Percentiles rank a stretch among this genome's conserved stretches.
phyloP scores from a whole-genome alignment of 2,329 filamentous ascomycete genomes.

The Sclerotinia sclerotiorum region DNA sequence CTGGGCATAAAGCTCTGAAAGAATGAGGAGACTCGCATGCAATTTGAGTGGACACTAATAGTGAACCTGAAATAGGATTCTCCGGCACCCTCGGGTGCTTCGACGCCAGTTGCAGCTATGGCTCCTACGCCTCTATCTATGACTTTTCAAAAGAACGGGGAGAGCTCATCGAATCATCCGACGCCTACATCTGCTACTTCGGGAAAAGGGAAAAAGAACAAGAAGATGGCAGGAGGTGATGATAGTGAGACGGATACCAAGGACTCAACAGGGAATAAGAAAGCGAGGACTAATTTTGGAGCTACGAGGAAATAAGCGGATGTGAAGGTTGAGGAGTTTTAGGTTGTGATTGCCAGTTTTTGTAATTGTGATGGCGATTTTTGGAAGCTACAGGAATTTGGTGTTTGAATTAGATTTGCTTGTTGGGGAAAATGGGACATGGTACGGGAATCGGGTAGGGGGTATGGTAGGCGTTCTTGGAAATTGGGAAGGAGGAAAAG shows the following conservation, averaged over 20 bases:
- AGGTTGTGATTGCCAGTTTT: conserved; percentile 8
- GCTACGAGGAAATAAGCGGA: conserved; percentile 35
- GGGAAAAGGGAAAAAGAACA: conserved; percentile 50
- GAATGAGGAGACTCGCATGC: background rate
- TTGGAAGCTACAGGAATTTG: conserved; percentile 11
- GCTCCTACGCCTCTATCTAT: conserved; percentile 58
- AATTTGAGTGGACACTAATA: background rate
- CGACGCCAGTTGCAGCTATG: conserved; percentile 43
- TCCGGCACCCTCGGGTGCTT: conserved; percentile 36
- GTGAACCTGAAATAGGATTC: conserved; percentile 32
- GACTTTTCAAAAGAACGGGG: conserved; percentile 49
- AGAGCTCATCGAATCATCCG: conserved; percentile 50
- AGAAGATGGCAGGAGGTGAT: conserved; percentile 49
- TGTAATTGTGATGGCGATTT: background rate
- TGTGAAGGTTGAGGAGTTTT: background rate
- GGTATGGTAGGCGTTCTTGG: background rate
- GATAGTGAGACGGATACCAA: conserved; percentile 60
- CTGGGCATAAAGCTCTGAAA: background rate
- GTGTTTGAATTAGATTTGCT: conserved; percentile 7
- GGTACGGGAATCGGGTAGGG: background rate
- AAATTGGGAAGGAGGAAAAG: background rate
- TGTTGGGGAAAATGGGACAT: background rate
- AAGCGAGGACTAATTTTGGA: conserved; percentile 39
- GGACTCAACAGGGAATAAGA: conserved; percentile 41
- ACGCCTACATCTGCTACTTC: conserved; percentile 56